Evolutionary conservation across 2,329 filamentous ascomycete genomes (phyloP).

Genomic region (Alternaria gaisen): DNA sequence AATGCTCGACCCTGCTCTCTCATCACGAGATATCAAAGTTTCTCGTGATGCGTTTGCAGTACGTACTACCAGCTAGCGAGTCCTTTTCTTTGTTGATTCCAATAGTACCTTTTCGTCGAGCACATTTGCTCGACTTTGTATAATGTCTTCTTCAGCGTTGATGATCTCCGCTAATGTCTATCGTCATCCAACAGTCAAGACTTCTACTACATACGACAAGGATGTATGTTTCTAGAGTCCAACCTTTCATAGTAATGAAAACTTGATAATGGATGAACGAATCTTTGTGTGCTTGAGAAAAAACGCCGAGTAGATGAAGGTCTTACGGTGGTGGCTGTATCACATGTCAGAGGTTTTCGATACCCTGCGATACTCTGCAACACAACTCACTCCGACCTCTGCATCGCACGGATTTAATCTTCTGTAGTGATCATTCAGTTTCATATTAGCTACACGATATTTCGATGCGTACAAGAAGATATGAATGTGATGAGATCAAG

Average conservation of each 20-base stretch:
- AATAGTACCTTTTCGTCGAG: not conserved
- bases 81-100: not conserved
- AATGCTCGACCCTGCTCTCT: not conserved
- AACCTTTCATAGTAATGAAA: not conserved
- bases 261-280: not conserved
- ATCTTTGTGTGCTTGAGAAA: not conserved
- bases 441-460: not conserved
- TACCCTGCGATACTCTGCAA: too few relatives aligned
- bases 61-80: too few relatives aligned
- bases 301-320: not conserved
- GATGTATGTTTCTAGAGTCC: too few relatives aligned
- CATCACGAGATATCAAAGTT: too few relatives aligned
- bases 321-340: not conserved
- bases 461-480: too few relatives aligned
- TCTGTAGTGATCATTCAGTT: rapidly evolving
- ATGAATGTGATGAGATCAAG: not conserved
- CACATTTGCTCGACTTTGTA: not conserved
- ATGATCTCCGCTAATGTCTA: not conserved
- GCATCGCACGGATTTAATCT: not conserved
- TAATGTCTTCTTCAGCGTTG: not conserved
- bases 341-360: not conserved
- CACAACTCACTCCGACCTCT: not conserved
- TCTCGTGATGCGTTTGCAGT: too few relatives aligned
- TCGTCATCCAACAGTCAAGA: not conserved
- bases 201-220: too few relatives aligned